phyloP scores from a whole-genome alignment of 2,329 filamentous ascomycete species.

The Colletotrichum viniferum region DNA sequence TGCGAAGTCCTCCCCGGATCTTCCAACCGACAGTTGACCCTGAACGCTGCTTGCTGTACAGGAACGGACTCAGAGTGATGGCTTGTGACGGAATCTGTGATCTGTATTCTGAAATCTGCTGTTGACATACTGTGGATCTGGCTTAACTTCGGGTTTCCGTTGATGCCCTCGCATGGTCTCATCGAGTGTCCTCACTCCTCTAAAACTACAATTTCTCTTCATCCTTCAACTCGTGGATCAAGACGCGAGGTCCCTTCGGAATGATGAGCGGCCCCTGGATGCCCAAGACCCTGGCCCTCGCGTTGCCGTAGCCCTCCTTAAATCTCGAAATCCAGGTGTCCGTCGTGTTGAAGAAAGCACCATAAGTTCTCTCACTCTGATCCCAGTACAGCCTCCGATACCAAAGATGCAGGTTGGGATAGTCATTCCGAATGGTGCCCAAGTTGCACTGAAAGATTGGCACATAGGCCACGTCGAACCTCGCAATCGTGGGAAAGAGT shows the following conservation, averaged over 20 bases:
- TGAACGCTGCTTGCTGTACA: accelerated
- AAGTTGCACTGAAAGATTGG: slow-evolving; percentile 70
- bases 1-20: background rate
- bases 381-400: slow-evolving; percentile 75
- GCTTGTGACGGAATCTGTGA: background rate
- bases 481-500: slow-evolving; percentile 67
- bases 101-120: background rate
- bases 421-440: slow-evolving; percentile 66
- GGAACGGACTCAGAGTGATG: accelerated
- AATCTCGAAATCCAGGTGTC: slow-evolving; percentile 52
- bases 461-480: slow-evolving; percentile 74
- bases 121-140: background rate
- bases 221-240: background rate
- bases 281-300: slow-evolving; percentile 28
- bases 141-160: accelerated
- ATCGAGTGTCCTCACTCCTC: background rate
- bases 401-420: slow-evolving; percentile 72
- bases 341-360: slow-evolving; percentile 72
- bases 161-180: accelerated
- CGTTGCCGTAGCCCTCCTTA: slow-evolving; percentile 30
- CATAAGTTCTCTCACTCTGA: slow-evolving; percentile 31
- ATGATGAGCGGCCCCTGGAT: slow-evolving; percentile 31
- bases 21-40: background rate
- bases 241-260: slow-evolving; percentile 23
- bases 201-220: background rate